phyloP scores from a whole-genome alignment of 257 asterid species.

The Jacaranda copaia region DNA sequence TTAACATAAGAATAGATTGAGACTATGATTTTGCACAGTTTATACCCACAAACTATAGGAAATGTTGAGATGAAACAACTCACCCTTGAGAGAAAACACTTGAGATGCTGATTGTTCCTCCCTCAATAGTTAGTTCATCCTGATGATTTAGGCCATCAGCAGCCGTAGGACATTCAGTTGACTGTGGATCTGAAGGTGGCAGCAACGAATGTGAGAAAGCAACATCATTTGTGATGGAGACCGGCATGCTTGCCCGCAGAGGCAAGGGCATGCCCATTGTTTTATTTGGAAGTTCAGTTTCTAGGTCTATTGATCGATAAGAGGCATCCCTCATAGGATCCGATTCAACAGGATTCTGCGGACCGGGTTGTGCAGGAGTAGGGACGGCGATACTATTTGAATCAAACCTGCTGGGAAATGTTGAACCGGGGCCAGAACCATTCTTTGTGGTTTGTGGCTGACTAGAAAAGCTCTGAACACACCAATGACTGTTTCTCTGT shows the following conservation, averaged over 20 bases:
- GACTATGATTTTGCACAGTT: no score
- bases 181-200: constrained; percentile 53
- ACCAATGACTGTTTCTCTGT: constrained; percentile 82
- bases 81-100: constrained; percentile 74
- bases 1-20: no score
- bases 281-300: constrained; percentile 46
- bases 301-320: constrained; percentile 48
- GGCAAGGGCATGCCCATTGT: constrained; percentile 31
- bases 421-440: constrained; percentile 47
- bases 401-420: constrained; percentile 56
- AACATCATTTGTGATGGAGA: constrained; percentile 41
- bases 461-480: constrained; percentile 47
- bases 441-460: constrained; percentile 56
- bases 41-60: no score
- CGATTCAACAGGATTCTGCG: constrained; percentile 53
- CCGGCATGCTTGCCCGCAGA: constrained; percentile 4
- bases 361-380: constrained; percentile 49
- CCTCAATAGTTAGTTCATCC: constrained; percentile 64
- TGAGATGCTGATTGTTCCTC: constrained; percentile 81
- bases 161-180: constrained; percentile 45
- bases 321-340: constrained; percentile 47
- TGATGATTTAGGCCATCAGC: constrained; percentile 44
- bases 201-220: constrained; percentile 49
- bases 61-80: constrained; percentile 2
- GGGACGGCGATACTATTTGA: constrained; percentile 45